Evolutionary conservation across 768 basidiomycete species (phyloP), one percentile per base, ranked within the genome.

Genomic region (Leccinum boreale): DNA sequence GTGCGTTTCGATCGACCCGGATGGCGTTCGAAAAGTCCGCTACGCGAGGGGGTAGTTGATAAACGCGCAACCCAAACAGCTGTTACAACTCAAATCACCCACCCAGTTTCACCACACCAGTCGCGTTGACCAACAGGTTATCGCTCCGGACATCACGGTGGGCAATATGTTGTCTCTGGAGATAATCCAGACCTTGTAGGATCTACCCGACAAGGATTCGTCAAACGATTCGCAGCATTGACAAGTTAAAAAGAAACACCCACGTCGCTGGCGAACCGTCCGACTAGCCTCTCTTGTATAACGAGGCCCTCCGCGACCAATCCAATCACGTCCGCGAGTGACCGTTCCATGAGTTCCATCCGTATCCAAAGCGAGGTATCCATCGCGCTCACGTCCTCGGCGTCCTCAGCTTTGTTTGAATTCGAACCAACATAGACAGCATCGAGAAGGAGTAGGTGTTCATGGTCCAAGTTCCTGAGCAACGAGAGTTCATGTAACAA

Each of bases 341-440:
- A 92, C 60, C 90, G 79, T 65, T 92, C 90, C 91, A 94, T 92
- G 31, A 93, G 81, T 70, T 92, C 90, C 92, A 94, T 94, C 60
- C 86, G 77, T 50, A 94, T 86, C 92, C 92, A 94, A 36, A 94
- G 71, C 57, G 85, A 81, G 60, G 84, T 83, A 57, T 85, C 85
- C 21, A 73, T 62, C 7, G 28, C 33, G 3, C 29, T 26, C 4
- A 59, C 53, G 26, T 50, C 55, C 21, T 53, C 50, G 3, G 15
- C 17, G 21, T 57, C 57, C 53, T 77, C 76, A 46, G 72, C 75
- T 35, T 77, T 75, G 4, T 46, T 39, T 6, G 58, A 29, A 17
- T 53, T 50, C 7, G 86, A 67, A 63, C 87, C 83, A 28, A 90
- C 85, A 70, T 90, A 90, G 23, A 90, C 71, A 46, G 79, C 83